Conservation (phyloP, 345 rosid genomes). For the Syzygium aromaticum region DNA sequence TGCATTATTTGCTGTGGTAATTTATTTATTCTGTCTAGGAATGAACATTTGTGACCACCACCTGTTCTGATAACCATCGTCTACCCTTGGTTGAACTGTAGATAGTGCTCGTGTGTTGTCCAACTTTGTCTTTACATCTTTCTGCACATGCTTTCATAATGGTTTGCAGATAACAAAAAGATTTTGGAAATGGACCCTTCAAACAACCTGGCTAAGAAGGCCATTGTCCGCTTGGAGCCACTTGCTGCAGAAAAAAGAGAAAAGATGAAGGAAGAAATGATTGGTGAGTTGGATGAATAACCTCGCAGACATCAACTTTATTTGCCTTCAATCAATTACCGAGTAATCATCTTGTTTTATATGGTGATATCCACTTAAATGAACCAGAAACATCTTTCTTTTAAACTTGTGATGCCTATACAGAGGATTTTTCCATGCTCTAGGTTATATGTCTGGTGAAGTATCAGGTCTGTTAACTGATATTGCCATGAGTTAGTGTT, state of each 20-base stretch:
- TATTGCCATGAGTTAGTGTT: neutral
- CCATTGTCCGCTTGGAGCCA: constrained; percentile 67
- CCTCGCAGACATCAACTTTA: neutral
- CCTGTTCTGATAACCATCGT: neutral
- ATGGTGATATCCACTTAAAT: neutral
- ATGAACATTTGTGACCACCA: neutral
- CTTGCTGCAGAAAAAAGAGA: constrained; percentile 85
- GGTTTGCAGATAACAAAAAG: constrained; percentile 65
- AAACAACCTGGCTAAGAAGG: constrained; percentile 61
- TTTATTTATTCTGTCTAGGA: neutral
- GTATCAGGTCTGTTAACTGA: neutral
- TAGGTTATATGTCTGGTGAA: neutral
- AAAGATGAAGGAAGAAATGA: constrained; percentile 98
- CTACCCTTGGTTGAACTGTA: neutral
- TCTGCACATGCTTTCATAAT: neutral
- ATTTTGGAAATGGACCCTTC: constrained; percentile 76
- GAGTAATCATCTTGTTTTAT: neutral
- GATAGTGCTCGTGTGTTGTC: neutral
- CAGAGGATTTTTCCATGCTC: neutral
- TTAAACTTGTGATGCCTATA: neutral
- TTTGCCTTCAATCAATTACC: neutral
- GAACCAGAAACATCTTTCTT: neutral
- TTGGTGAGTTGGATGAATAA: constrained; percentile 41
- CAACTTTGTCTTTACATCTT: neutral
- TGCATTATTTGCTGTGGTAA: neutral